These are phyloP conservation scores for Psilocybe cyanescens DNA, from an alignment of 768 basidiomycete species.

Conservation along the genomic window DNA sequence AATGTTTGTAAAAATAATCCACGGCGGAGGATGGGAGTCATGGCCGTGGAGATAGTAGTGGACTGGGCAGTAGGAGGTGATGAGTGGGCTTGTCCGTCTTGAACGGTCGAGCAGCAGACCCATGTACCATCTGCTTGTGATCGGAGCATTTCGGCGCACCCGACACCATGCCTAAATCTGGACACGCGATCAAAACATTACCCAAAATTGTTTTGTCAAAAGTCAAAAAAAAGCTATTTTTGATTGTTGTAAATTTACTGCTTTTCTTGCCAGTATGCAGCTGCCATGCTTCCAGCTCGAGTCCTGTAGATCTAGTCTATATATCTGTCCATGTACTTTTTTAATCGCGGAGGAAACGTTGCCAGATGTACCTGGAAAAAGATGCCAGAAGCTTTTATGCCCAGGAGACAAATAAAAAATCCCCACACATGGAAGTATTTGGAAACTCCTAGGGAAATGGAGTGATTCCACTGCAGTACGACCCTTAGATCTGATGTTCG, in stretches of 20 bases:
- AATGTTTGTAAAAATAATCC: conserved; percentile 18
- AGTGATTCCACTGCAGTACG: conserved; percentile 50
- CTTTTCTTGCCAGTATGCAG: not conserved
- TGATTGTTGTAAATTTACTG: conserved; percentile 3
- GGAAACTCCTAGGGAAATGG: conserved; percentile 47
- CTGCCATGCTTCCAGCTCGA: not conserved
- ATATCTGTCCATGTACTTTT: conserved; percentile 7
- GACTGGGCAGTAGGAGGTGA: conserved; percentile 1
- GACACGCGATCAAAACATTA: conserved; percentile 16
- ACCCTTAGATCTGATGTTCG: conserved; percentile 78
- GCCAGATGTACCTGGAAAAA: conserved; percentile 41
- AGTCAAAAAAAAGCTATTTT: conserved; percentile 7
- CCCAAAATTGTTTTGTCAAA: conserved; percentile 11
- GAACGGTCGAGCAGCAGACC: conserved; percentile 16
- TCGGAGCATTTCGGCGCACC: conserved; percentile 41
- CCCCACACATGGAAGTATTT: conserved; percentile 40
- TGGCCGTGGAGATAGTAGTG: conserved; percentile 39
- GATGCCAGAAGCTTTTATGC: conserved; percentile 28
- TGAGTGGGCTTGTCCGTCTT: conserved; percentile 9
- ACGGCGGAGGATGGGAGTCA: conserved; percentile 39
- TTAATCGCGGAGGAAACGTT: conserved; percentile 31
- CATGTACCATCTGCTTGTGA: conserved; percentile 27
- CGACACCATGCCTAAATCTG: conserved; percentile 25
- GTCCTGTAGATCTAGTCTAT: not conserved
- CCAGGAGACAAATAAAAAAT: conserved; percentile 45